phyloP scores from a whole-genome alignment of 495 filamentous ascomycete species.

The Geoglossum glabrum region DNA sequence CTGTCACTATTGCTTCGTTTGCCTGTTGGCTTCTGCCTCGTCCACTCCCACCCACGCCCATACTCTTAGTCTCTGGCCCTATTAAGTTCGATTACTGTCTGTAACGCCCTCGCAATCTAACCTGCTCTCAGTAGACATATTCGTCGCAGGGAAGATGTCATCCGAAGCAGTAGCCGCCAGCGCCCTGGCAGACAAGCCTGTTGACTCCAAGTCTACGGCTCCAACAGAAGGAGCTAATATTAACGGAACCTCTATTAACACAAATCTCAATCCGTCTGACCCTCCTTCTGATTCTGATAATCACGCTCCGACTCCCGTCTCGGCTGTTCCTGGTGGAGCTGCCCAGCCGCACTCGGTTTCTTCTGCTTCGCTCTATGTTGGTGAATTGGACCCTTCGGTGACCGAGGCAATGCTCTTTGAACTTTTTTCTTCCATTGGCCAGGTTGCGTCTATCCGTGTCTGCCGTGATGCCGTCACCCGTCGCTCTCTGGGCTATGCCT shows the following conservation, averaged over 20 bases:
- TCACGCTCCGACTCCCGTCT: conserved; percentile 47
- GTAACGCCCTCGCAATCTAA: background rate
- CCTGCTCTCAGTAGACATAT: background rate
- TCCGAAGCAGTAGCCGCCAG: background rate
- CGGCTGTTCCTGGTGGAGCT: conserved; percentile 38
- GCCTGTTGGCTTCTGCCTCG: background rate
- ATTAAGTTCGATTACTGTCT: background rate
- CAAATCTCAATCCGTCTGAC: conserved; percentile 30
- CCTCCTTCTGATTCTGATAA: conserved; percentile 33
- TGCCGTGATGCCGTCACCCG: conserved; percentile 98
- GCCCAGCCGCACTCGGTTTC: conserved; percentile 48
- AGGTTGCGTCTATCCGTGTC: conserved; percentile 97
- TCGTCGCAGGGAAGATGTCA: conserved; percentile 1
- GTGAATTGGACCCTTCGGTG: conserved; percentile 90
- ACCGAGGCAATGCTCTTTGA: conserved; percentile 99
- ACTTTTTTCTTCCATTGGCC: conserved; percentile 98
- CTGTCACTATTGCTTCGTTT: background rate
- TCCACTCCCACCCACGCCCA: background rate
- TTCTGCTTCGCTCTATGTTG: conserved; percentile 90
- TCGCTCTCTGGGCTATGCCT: conserved; percentile 96
- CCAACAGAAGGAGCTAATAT: conserved; percentile 6
- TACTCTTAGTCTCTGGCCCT: background rate
- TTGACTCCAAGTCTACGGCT: background rate
- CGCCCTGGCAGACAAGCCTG: background rate
- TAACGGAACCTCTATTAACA: conserved; percentile 23